Evolutionary conservation across 176 grass and related monocot genomes (phyloP).

Genomic region (Tuctoria greenei): DNA sequence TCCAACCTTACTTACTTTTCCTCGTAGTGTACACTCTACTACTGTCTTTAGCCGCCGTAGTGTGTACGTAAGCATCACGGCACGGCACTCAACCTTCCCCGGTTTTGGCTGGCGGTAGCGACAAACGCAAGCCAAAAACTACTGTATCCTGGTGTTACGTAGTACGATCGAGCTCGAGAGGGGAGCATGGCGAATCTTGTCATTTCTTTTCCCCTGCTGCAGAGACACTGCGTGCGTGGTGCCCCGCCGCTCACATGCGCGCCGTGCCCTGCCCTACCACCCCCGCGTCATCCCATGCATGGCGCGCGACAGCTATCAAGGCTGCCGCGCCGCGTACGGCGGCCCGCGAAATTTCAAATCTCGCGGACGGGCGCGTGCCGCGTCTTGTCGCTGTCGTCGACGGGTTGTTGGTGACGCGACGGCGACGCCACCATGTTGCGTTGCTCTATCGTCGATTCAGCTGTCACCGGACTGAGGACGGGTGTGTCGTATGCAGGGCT

Average conservation of each 20-base stretch:
- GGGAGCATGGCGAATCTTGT: conserved; percentile 45
- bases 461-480: not conserved
- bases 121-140: conserved; percentile 1
- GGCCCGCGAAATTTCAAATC: conserved; percentile 27
- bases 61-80: conserved; percentile 25
- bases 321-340: conserved; percentile 38
- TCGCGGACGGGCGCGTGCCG: too few relatives aligned
- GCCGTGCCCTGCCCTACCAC: not conserved
- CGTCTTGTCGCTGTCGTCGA: conserved; percentile 4
- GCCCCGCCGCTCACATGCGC: conserved; percentile 37
- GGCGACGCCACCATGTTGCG: too few relatives aligned
- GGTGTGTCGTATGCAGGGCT: conserved; percentile 29
- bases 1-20: too few relatives aligned
- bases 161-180: not conserved
- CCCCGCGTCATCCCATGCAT: not conserved
- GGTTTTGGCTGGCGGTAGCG: not conserved
- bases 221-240: too few relatives aligned
- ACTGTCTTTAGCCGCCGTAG: too few relatives aligned
- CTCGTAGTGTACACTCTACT: too few relatives aligned
- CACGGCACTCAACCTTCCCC: not conserved
- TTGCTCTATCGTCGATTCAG: too few relatives aligned
- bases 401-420: too few relatives aligned
- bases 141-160: not conserved
- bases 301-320: conserved; percentile 37
- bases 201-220: conserved; percentile 4